Evolutionary conservation across 139 green algal species (phyloP), one percentile per base, ranked within the genome.

Genomic region (Raphidocelis subcapitata): DNA sequence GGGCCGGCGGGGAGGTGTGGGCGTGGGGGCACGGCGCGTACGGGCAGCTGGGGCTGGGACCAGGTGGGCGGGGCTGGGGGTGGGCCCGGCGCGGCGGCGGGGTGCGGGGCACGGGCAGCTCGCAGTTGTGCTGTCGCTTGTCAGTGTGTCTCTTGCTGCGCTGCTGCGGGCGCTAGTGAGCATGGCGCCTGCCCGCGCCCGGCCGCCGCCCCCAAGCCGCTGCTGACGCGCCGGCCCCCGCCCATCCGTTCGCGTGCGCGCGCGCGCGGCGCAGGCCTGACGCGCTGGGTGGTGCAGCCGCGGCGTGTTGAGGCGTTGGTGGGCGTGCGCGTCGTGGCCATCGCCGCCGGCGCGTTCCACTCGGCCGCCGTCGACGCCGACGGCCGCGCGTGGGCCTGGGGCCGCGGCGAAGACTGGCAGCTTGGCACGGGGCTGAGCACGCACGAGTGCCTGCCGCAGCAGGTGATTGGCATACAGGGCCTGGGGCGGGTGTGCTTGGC

Each of bases 31-130:
- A 67, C 3, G 77, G 79, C 5, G 51, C 74, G 18, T 68, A 72
- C 29, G 84, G 84, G 1, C 72, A 72, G 33, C 74, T 89, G n/a
- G 84, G 80, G 5, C 71, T 83, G 23, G 82, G 77, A 14, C 37
- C 65, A 69, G 63, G 78, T 81, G 52, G 24, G 72, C 21, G 51
- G 26, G 8, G 5, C 33, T 5, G 49, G 8, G 24, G 16, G 3
- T 37, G 59, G 20, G 59, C 55, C 15, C 10, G 12, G n/a, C n/a
- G n/a, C n/a, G n/a, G n/a, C n/a, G n/a, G n/a, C n/a, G n/a, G n/a
- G n/a, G n/a, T n/a, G n/a, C n/a, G n/a, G n/a, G n/a, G n/a, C n/a
- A n/a, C n/a, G n/a, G n/a, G n/a, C n/a, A n/a, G n/a, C n/a, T n/a
- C n/a, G n/a, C n/a, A n/a, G n/a, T n/a, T n/a, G n/a, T n/a, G n/a